Percentiles rank a stretch among this genome's conserved stretches.
Conservation (phyloP, 75 land plant genomes). For the Azolla pinnata region DNA sequence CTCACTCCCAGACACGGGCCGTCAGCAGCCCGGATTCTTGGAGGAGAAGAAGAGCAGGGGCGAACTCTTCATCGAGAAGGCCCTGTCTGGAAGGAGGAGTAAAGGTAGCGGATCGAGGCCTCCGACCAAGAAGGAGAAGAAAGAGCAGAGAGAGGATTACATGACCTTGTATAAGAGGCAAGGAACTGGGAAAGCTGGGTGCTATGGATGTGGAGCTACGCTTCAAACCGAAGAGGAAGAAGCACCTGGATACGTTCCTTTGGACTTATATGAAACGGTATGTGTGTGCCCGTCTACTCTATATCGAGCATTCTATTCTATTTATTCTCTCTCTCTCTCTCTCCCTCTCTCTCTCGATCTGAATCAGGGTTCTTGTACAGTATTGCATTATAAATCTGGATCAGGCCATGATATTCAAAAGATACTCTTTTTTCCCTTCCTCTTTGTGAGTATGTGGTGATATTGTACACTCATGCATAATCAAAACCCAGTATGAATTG, state of each 20-base stretch:
- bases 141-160: background rate
- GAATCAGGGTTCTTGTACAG: no score
- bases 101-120: background rate
- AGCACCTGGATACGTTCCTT: conserved; percentile 75
- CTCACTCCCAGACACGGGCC: conserved; percentile 1
- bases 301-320: background rate
- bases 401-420: no score
- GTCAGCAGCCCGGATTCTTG: conserved; percentile 1
- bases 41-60: conserved; percentile 27
- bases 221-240: conserved; percentile 56
- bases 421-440: no score
- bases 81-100: background rate
- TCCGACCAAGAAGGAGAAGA: conserved; percentile 26
- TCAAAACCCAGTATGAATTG: no score
- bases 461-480: no score
- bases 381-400: no score
- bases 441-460: no score
- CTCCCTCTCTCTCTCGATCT: no score
- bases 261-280: conserved; percentile 60
- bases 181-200: conserved; percentile 25
- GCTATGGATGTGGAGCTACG: conserved; percentile 95
- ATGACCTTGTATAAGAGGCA: conserved; percentile 3
- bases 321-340: no score
- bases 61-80: conserved; percentile 24
- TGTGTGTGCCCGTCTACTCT: background rate